Percentiles rank a stretch among this genome's conserved stretches.
These are phyloP conservation scores for Serendipita sp. DNA, from an alignment of 1,284 basidiomycete species.

Conservation along the genomic window DNA sequence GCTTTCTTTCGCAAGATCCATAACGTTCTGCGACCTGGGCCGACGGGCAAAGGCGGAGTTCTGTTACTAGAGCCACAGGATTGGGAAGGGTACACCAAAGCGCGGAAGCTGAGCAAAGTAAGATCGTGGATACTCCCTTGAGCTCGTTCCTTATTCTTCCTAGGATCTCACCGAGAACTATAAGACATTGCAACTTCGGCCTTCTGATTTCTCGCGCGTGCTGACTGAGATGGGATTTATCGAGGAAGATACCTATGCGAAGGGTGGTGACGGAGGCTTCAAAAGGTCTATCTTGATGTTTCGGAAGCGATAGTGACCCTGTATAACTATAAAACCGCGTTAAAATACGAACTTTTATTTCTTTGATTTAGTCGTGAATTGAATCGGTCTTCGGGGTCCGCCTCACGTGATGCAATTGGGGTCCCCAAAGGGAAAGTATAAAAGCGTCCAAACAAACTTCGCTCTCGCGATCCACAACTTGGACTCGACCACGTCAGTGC, in stretches of 20 bases:
- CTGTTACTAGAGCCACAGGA: constrained; percentile 67
- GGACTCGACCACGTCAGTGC: constrained; percentile 1
- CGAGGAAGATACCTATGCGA: constrained; percentile 17
- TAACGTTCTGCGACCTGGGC: constrained; percentile 35
- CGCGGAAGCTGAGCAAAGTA: constrained; percentile 50
- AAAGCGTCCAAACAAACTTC: not conserved
- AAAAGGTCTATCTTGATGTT: not conserved
- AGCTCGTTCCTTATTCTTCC: not conserved
- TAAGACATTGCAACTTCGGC: constrained; percentile 38
- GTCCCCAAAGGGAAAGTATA: too few species aligned
- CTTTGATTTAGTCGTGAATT: too few species aligned
- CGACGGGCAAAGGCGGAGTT: constrained; percentile 23
- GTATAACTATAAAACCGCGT: too few species aligned
- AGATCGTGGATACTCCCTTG: constrained; percentile 12
- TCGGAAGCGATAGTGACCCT: not conserved
- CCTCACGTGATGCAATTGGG: too few species aligned
- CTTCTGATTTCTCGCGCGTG: constrained; percentile 41
- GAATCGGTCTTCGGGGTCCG: not conserved
- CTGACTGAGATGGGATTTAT: constrained; percentile 49
- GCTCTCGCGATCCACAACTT: not conserved
- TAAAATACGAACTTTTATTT: too few species aligned
- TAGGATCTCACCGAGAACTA: constrained; percentile 46
- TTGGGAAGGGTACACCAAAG: constrained; percentile 66
- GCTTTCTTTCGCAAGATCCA: constrained; percentile 50
- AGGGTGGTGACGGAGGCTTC: not conserved